Evolutionary conservation across 352 stramenopile genomes (phyloP).

Genomic region (Pythium plurisporium): DNA sequence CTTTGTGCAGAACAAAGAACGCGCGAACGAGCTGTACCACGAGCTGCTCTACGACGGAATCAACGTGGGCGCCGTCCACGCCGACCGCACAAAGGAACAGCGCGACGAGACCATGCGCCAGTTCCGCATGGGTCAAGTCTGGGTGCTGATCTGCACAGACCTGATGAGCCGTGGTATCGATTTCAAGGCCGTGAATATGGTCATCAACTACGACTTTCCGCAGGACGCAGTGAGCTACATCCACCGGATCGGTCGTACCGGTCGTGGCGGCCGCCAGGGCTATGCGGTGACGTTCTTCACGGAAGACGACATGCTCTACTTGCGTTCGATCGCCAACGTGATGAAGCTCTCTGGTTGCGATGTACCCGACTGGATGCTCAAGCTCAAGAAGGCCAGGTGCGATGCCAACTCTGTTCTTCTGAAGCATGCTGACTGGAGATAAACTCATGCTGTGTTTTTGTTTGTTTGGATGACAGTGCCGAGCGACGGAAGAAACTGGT

Average conservation of each 20-base stretch:
- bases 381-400: conserved; percentile 90
- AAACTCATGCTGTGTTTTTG: neutral
- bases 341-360: conserved; percentile 98
- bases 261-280: conserved; percentile 89
- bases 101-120: conserved; percentile 92
- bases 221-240: conserved; percentile 94
- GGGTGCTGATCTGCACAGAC: conserved; percentile 99
- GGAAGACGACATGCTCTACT: conserved; percentile 92
- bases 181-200: conserved; percentile 99
- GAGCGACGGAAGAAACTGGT: conserved; percentile 76
- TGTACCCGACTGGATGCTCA: conserved; percentile 98
- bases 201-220: conserved; percentile 99
- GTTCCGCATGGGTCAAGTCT: conserved; percentile 96
- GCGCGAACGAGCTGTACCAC: conserved; percentile 96
- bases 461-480: conserved; percentile 29
- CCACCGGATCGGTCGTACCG: conserved; percentile 96
- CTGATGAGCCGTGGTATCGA: conserved; percentile 98
- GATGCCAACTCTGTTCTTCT: neutral
- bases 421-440: neutral
- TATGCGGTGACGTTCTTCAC: conserved; percentile 98
- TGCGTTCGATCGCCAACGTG: conserved; percentile 97
- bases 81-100: conserved; percentile 91
- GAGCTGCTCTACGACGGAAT: conserved; percentile 98
- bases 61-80: conserved; percentile 98
- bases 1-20: conserved; percentile 99